A percentile compares a stretch with the other conserved stretches of the same genome.
Evolutionary conservation across 371 early-diverging fungal species (phyloP).

Genomic region (Haplosporangium sp.): DNA sequence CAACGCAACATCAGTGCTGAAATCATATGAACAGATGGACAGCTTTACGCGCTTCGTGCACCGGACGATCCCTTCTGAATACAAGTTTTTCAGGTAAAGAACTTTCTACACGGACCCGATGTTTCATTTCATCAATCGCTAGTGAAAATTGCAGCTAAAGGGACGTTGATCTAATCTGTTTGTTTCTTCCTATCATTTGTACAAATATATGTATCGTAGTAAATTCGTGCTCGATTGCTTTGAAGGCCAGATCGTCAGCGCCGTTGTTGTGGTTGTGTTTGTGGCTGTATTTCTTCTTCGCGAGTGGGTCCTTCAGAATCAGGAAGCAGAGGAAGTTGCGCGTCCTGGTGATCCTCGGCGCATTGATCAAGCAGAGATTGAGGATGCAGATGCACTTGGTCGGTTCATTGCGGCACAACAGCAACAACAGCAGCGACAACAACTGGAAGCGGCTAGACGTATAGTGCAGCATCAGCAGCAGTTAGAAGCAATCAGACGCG

Average conservation of each 20-base stretch:
- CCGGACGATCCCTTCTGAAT: conserved; percentile 30
- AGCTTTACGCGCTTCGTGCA: conserved; percentile 31
- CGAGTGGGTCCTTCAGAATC: conserved; percentile 89
- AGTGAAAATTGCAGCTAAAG: too few species aligned
- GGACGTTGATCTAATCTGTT: too few species aligned
- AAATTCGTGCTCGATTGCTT: conserved; percentile 80
- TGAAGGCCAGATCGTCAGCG: conserved; percentile 86
- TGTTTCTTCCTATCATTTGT: too few species aligned
- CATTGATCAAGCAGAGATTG: conserved; percentile 18
- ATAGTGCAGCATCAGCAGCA: not conserved
- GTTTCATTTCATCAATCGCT: too few species aligned
- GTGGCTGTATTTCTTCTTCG: conserved; percentile 81
- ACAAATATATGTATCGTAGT: conserved; percentile 41
- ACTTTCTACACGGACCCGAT: not conserved
- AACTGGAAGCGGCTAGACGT: too few species aligned
- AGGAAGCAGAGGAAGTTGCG: conserved; percentile 38
- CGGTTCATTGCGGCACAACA: conserved; percentile 9
- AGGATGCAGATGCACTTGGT: conserved; percentile 5
- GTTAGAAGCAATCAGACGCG: not conserved
- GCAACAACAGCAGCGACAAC: conserved; percentile 17
- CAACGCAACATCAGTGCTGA: conserved; percentile 9
- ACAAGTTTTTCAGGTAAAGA: conserved; percentile 40
- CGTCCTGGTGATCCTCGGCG: conserved; percentile 18
- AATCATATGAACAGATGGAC: conserved; percentile 14
- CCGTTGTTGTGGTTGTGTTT: conserved; percentile 78